These are phyloP conservation scores for Salix viminalis DNA, from an alignment of 345 rosid species.

Conservation along the genomic window DNA sequence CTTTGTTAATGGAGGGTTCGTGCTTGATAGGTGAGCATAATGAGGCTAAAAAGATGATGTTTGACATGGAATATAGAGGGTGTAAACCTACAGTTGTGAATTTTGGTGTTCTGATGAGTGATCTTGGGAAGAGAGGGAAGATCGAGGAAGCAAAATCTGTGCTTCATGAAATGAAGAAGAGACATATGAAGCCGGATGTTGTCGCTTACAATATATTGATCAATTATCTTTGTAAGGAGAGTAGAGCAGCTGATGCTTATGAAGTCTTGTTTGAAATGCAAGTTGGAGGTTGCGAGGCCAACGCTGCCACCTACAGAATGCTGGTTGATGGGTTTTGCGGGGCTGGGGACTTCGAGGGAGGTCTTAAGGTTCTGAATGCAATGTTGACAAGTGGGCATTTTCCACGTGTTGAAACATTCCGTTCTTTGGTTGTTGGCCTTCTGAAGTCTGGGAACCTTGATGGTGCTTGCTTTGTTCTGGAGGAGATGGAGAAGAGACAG, in stretches of 20 bases:
- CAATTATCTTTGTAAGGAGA: conserved; percentile 61
- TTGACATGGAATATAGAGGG: conserved; percentile 87
- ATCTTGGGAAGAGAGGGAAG: conserved; percentile 76
- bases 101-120: conserved; percentile 74
- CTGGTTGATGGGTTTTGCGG: conserved; percentile 72
- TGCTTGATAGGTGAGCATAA: conserved; percentile 50
- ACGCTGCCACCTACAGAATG: conserved; percentile 86
- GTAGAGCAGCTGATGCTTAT: conserved; percentile 58
- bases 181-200: conserved; percentile 68
- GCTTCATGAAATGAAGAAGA: conserved; percentile 75
- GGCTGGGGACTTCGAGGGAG: conserved; percentile 60
- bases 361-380: conserved; percentile 64
- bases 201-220: conserved; percentile 71
- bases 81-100: conserved; percentile 63
- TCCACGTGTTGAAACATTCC: conserved; percentile 57
- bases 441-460: conserved; percentile 48
- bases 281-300: conserved; percentile 66
- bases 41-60: conserved; percentile 70
- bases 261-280: conserved; percentile 64
- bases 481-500: conserved; percentile 68
- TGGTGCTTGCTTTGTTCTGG: conserved; percentile 62
- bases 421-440: conserved; percentile 48
- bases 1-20: conserved; percentile 71
- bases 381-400: conserved; percentile 61
- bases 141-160: conserved; percentile 61